Evolutionary conservation across 352 stramenopile genomes (phyloP).

Genomic region (Phytophthora palmivora): DNA sequence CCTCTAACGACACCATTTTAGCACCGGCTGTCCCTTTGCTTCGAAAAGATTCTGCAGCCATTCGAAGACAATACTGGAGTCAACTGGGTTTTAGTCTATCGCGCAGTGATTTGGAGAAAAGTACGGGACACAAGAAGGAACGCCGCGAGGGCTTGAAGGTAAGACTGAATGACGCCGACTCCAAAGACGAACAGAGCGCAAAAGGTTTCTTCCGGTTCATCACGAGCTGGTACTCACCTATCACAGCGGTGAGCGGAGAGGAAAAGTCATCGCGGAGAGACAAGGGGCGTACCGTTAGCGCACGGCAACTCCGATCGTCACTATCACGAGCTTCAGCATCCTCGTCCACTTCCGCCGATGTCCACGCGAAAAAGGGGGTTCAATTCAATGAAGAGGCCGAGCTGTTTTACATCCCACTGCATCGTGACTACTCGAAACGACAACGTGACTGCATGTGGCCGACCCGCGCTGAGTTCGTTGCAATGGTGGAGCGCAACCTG

Average conservation of each 20-base stretch:
- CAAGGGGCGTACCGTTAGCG: conserved; percentile 8
- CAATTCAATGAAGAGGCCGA: conserved; percentile 81
- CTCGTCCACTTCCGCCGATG: conserved; percentile 17
- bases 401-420: conserved; percentile 88
- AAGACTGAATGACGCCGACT: conserved; percentile 69
- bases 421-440: conserved; percentile 86
- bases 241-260: conserved; percentile 40
- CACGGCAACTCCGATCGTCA: conserved; percentile 29
- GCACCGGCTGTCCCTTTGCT: conserved; percentile 44
- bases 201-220: conserved; percentile 87
- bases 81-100: conserved; percentile 85
- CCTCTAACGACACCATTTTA: conserved; percentile 29
- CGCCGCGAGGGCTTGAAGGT: conserved; percentile 80
- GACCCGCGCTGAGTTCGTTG: conserved; percentile 77
- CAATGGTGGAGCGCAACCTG: conserved; percentile 90
- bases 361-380: conserved; percentile 48
- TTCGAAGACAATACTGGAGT: conserved; percentile 89
- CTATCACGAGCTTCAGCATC: conserved; percentile 29
- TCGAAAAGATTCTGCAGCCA: conserved; percentile 83
- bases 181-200: conserved; percentile 40
- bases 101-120: conserved; percentile 83
- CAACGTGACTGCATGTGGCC: conserved; percentile 90
- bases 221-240: conserved; percentile 74
- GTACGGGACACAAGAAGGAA: conserved; percentile 65
- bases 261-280: conserved; percentile 31